phyloP scores from a whole-genome alignment of 805 yeast species.

The Scheffersomyces spartinae region DNA sequence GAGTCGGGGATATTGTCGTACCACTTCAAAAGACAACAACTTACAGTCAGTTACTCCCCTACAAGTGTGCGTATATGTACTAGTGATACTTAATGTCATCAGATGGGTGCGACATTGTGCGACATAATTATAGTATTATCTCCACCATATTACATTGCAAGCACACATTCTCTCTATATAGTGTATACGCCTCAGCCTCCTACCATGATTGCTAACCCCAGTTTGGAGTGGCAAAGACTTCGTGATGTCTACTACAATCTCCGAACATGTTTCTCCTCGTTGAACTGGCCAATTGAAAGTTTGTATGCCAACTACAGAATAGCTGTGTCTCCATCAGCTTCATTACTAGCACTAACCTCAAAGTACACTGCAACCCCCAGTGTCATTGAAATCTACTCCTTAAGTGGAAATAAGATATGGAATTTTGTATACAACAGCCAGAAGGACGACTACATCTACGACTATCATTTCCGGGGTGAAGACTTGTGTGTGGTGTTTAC shows the following conservation, averaged over 20 bases:
- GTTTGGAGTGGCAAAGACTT: conserved; percentile 67
- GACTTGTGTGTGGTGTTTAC: conserved; percentile 44
- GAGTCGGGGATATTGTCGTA: no score
- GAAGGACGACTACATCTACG: conserved; percentile 42
- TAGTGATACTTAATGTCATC: no score
- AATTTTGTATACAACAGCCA: conserved; percentile 25
- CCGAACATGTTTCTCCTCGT: conserved; percentile 35
- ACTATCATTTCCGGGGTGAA: conserved; percentile 40
- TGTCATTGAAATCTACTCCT: conserved; percentile 23
- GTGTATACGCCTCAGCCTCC: background rate
- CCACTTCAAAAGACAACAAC: no score
- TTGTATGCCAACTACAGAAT: conserved; percentile 29
- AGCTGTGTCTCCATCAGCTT: conserved; percentile 39
- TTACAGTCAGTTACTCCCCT: no score
- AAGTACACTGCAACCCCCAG: conserved; percentile 22
- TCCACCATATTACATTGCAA: background rate
- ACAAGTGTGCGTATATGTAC: no score
- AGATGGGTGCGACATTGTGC: no score
- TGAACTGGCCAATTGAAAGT: conserved; percentile 38
- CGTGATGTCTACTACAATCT: conserved; percentile 58
- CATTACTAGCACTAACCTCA: conserved; percentile 43
- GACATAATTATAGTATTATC: background rate
- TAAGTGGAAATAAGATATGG: conserved; percentile 24
- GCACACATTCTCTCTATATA: background rate
- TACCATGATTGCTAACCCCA: conserved; percentile 26